phyloP scores from a whole-genome alignment of 192 early-diverging fungal genomes.

The Backusella macrospora region DNA sequence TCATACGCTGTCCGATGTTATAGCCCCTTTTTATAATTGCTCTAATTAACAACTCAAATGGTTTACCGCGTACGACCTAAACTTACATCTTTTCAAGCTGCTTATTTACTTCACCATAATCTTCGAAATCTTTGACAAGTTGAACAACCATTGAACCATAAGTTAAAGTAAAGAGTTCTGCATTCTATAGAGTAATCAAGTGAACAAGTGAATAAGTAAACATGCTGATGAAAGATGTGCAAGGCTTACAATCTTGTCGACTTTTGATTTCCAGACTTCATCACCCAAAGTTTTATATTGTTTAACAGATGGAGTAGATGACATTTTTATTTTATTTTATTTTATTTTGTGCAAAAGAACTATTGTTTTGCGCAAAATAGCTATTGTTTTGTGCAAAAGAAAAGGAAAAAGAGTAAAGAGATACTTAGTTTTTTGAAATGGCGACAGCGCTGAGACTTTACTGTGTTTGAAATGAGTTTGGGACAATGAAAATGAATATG shows the following conservation, averaged over 20 bases:
- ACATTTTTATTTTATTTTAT: conserved; percentile 24
- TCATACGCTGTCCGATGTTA: conserved; percentile 93
- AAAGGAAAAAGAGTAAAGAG: conserved; percentile 4
- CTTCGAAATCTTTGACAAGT: conserved; percentile 91
- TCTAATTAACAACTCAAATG: not conserved
- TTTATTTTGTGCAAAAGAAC: not conserved
- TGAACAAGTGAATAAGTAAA: conserved; percentile 9
- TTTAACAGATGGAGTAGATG: conserved; percentile 45
- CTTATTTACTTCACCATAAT: conserved; percentile 91
- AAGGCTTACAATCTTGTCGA: conserved; percentile 91
- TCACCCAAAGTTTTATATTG: conserved; percentile 86
- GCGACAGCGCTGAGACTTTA: too few relatives aligned
- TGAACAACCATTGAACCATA: conserved; percentile 97
- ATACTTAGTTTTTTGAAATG: too few relatives aligned
- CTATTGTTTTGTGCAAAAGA: not conserved
- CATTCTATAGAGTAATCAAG: conserved; percentile 56
- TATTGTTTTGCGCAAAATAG: not conserved
- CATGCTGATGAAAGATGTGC: conserved; percentile 1
- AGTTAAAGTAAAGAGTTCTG: conserved; percentile 96
- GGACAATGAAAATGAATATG: too few relatives aligned
- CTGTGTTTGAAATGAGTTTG: too few relatives aligned
- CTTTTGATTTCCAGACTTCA: conserved; percentile 92
- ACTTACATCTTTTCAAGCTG: conserved; percentile 96
- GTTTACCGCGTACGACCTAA: not conserved
- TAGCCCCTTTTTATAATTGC: conserved; percentile 74